Evolutionary conservation across 257 asterid genomes (phyloP), one percentile per base, ranked within the genome.

Genomic region (Vinca minor): DNA sequence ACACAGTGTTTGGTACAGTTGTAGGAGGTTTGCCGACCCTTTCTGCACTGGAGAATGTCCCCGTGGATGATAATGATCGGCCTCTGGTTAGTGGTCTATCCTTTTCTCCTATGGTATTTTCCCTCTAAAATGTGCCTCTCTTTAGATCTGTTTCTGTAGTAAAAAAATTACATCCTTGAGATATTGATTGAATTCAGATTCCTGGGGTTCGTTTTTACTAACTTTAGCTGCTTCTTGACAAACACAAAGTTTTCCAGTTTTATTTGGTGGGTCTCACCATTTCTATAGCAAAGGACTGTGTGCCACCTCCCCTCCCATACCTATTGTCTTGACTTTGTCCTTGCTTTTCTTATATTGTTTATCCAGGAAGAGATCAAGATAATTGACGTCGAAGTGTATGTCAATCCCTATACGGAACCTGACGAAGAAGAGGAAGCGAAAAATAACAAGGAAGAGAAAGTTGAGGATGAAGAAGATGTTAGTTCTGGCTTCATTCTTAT

Each of bases 281-380:
- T 56, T 56, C 18, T 31, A 41, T 18, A 55, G 42, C 18, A 1
- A 29, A 54, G 1, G 1, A 2, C 6, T 55, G 39, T 55, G 4
- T 7, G 14, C 41, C 25, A 17, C 21, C n/a, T 29, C 7, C 10
- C 39, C 15, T 17, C 38, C 20, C 34, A 34, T 20, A 3, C 45
- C 4, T 26, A 13, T 14, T 4, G n/a, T n/a, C 23, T 49, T 32
- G 69, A 38, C 54, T 38, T 32, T 58, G 11, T 45, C 34, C 44
- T 44, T 36, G 8, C 62, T 55, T 28, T 38, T 18, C n/a, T 64
- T 35, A 5, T 59, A 62, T 62, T 79, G 10, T 71, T 62, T 67
- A n/a, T 78, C 72, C 82, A 89, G 97, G 94, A 87, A 73, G 99
- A 87, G 66, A 84, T 93, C 77, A 93, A 89, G 94, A 87, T 89